Percentiles rank a stretch among this genome's conserved stretches.
These are phyloP conservation scores for Plasmodium falciparum DNA, from an alignment of 169 alveolate species.

Conservation along the genomic window DNA sequence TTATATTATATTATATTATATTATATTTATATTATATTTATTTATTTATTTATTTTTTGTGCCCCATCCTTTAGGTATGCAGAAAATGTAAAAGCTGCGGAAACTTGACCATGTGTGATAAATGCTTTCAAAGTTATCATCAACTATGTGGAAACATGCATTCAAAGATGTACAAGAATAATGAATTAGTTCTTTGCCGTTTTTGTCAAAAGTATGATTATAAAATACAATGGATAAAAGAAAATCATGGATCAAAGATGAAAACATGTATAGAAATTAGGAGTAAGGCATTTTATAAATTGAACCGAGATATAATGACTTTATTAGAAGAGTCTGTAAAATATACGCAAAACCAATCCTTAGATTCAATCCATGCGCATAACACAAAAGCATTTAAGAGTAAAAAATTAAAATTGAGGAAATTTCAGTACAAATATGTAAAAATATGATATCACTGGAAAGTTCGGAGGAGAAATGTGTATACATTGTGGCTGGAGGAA, in stretches of 20 bases:
- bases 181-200: slow-evolving; percentile 43
- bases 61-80: slow-evolving; percentile 11
- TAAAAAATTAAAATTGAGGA: slow-evolving; percentile 19
- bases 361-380: slow-evolving; percentile 31
- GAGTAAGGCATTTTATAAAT: slow-evolving; percentile 57
- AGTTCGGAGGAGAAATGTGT: no score
- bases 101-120: slow-evolving; percentile 57
- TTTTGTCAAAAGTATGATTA: slow-evolving; percentile 65
- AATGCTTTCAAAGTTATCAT: slow-evolving; percentile 60
- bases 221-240: slow-evolving; percentile 46
- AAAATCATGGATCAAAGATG: slow-evolving; percentile 25
- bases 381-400: slow-evolving; percentile 37
- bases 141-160: slow-evolving; percentile 53
- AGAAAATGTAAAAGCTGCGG: slow-evolving; percentile 69
- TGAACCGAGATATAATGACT: slow-evolving; percentile 30
- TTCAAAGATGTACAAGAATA: slow-evolving; percentile 37
- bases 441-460: background rate
- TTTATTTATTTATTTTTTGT: no score
- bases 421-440: slow-evolving; percentile 61
- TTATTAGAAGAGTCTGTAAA: slow-evolving; percentile 44
- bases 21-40: background rate
- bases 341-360: slow-evolving; percentile 33
- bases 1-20: no score
- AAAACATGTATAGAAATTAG: slow-evolving; percentile 38
- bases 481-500: no score